Evolutionary conservation across 1,284 basidiomycete genomes (phyloP).

Genomic region (Ustilago loliicola): DNA sequence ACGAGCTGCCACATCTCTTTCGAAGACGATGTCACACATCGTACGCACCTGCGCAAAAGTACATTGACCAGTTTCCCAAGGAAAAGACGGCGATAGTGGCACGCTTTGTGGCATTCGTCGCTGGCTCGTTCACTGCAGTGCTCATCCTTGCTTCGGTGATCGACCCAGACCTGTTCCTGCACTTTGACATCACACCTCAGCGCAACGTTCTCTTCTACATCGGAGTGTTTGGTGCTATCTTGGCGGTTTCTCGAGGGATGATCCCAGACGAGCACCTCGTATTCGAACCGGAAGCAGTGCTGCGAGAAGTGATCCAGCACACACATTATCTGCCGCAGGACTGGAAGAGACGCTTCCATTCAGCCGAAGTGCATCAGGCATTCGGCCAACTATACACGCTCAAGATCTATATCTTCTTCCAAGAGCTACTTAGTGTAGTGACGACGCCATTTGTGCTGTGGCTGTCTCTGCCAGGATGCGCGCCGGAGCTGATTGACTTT

Average conservation of each 20-base stretch:
- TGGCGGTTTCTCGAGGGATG: slow-evolving; percentile 92
- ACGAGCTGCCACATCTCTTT: slow-evolving; percentile 95
- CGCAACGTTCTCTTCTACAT: slow-evolving; percentile 94
- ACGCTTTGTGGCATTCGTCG: slow-evolving; percentile 93
- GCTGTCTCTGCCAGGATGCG: slow-evolving; percentile 88
- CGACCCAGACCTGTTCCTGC: slow-evolving; percentile 86
- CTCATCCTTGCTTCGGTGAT: slow-evolving; percentile 89
- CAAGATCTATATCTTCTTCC: slow-evolving; percentile 78
- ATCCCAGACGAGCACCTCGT: slow-evolving; percentile 90
- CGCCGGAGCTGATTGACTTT: slow-evolving; percentile 74
- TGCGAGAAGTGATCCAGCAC: slow-evolving; percentile 89
- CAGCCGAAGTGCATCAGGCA: slow-evolving; percentile 70
- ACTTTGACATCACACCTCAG: slow-evolving; percentile 93
- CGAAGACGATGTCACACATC: slow-evolving; percentile 85
- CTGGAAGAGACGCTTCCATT: slow-evolving; percentile 91
- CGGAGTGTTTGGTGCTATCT: slow-evolving; percentile 84
- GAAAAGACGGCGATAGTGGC: slow-evolving; percentile 89
- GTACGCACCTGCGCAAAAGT: slow-evolving; percentile 89
- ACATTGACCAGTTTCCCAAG: slow-evolving; percentile 97
- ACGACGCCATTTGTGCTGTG: slow-evolving; percentile 94
- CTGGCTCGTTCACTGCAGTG: slow-evolving; percentile 95
- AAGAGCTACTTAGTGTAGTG: slow-evolving; percentile 89
- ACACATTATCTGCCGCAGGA: slow-evolving; percentile 95
- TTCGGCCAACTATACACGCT: slow-evolving; percentile 64
- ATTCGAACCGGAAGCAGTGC: slow-evolving; percentile 90